Percentiles rank a stretch among this genome's conserved stretches.
Evolutionary conservation across 2,329 filamentous ascomycete genomes (phyloP).

Genomic region (Bipolaris bicolor): DNA sequence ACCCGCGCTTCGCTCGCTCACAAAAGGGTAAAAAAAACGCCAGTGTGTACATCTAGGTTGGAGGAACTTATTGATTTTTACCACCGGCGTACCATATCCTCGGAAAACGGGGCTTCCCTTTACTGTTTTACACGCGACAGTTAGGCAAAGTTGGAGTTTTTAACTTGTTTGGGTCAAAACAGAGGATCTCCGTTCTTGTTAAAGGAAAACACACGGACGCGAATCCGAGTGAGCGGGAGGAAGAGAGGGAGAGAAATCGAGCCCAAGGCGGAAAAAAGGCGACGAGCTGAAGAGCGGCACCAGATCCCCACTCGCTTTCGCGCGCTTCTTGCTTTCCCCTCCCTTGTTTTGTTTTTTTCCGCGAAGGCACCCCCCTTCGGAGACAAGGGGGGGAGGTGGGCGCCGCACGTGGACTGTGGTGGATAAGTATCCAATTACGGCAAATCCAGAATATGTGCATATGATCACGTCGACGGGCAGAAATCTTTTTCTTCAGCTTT

Average conservation of each 20-base stretch:
- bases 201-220: neutral
- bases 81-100: neutral
- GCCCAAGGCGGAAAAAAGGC: neutral
- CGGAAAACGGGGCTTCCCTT: no score
- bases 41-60: neutral
- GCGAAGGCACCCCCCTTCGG: neutral
- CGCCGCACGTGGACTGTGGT: neutral
- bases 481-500: neutral
- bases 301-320: neutral
- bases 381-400: neutral
- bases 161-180: no score
- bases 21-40: neutral
- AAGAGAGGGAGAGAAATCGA: neutral
- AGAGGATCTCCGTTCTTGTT: neutral
- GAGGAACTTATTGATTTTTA: neutral
- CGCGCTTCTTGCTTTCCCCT: neutral
- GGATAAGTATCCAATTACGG: neutral
- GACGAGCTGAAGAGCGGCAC: neutral
- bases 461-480: neutral
- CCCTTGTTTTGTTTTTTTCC: neutral
- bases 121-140: no score
- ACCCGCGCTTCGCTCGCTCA: constrained; percentile 5
- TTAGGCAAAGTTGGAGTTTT: no score
- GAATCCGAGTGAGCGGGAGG: neutral
- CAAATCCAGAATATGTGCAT: neutral